Base-by-base conservation (phyloP, 2,329 filamentous ascomycete species). In the Dothidotthia symphoricarpi region DNA sequence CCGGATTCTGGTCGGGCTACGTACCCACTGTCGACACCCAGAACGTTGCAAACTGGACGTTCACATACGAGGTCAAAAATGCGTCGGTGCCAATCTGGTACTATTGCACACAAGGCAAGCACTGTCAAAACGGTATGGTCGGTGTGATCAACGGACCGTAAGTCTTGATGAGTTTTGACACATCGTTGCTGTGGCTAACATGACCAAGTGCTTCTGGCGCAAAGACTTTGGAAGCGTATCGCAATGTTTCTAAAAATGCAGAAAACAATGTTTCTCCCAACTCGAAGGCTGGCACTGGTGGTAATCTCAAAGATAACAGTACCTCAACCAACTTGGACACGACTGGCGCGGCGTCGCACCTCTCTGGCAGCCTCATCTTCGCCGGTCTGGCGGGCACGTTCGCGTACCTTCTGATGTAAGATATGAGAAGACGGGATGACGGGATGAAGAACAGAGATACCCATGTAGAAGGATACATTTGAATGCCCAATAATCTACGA, bases 61-160 rank as follows among this genome's bases (percentile, higher is more conserved):
- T 63, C 51, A 56, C 51, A 30, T 55, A 61, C 42, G 53, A 52
- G 11, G 61, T 69, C 39, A 62, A 34, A 10, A 64, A 68, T 31
- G 61, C 57, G 26, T 63, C 62, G 11, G 45, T 53, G 11, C 66
- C 66, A n/a, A 50, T 67, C 43, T 67, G 64, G 60, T 65, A 64
- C 54, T 69, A 69, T 57, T 69, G 66, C 57, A 56, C 61, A n/a
- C 64, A 65, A 36, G 63, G 48, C 33, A 38, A 47, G 48, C 66
- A 69, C 42, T 69, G 66, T 55, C 60, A 67, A 41, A 37, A 25
- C 26, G 66, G 65, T 34, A 69, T 69, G 66, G 66, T 67, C 19
- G 64, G 62, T 47, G 65, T 64, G 4, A 65, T 69, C 55, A 69
- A 69, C 53, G 51, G 55, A 36, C 53, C 60, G 62, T 67, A 56